Evolutionary conservation across 2,329 filamentous ascomycete species (phyloP).

Genomic region (Penicillium sp.): DNA sequence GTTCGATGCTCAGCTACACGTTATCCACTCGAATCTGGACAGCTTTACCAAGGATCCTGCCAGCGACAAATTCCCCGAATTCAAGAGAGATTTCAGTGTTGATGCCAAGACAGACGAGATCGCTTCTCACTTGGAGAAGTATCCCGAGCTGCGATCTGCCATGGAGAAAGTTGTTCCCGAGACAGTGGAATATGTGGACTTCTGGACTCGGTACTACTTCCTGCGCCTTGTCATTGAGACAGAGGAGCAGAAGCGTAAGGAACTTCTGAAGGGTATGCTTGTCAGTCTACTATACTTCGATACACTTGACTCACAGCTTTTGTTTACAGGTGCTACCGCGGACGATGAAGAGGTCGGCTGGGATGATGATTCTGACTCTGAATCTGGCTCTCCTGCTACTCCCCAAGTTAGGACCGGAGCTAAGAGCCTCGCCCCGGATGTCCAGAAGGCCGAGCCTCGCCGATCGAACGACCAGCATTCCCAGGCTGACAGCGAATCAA

Average conservation of each 20-base stretch:
- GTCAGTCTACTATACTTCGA: not conserved
- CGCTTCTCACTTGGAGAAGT: constrained; percentile 77
- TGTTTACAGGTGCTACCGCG: constrained; percentile 40
- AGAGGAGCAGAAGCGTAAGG: constrained; percentile 82
- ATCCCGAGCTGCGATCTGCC: constrained; percentile 77
- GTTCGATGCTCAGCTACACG: constrained; percentile 93
- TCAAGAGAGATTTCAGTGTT: constrained; percentile 73
- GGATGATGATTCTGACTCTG: constrained; percentile 71
- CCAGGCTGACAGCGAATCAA: constrained; percentile 88
- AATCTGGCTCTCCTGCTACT: constrained; percentile 45
- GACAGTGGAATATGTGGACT: constrained; percentile 80
- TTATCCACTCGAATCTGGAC: constrained; percentile 82
- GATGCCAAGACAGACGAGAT: constrained; percentile 85
- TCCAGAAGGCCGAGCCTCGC: constrained; percentile 67
- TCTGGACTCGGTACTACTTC: constrained; percentile 97
- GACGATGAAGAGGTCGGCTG: constrained; percentile 70
- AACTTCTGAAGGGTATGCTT: constrained; percentile 81
- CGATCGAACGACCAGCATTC: constrained; percentile 84
- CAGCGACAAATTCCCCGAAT: constrained; percentile 71
- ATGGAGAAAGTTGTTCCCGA: constrained; percentile 98
- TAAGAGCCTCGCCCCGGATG: constrained; percentile 33
- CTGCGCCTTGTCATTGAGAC: constrained; percentile 88
- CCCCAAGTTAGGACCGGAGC: constrained; percentile 44
- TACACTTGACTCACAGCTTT: not conserved
- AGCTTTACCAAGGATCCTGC: constrained; percentile 81